These are phyloP conservation scores for Trichoderma breve DNA, from an alignment of 2,329 filamentous ascomycete genomes.

Conservation along the genomic window DNA sequence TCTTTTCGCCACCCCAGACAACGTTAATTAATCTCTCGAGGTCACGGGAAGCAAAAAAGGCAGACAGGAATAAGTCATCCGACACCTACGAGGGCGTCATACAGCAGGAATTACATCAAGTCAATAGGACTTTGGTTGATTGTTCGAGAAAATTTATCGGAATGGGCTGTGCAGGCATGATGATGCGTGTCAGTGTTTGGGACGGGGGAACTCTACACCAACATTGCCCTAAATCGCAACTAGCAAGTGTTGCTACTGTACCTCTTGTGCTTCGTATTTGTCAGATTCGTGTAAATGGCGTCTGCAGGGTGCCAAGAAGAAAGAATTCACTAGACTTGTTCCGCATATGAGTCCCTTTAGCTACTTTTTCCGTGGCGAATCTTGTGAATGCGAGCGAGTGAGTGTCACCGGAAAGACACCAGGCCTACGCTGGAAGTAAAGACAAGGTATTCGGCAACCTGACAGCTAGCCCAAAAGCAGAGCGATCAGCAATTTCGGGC, in stretches of 20 bases:
- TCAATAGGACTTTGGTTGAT: background rate
- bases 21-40: background rate
- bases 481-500: background rate
- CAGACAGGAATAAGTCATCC: background rate
- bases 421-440: background rate
- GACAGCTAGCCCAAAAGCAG: background rate
- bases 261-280: background rate
- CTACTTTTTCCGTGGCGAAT: background rate
- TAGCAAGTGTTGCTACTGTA: background rate
- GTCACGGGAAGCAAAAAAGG: conserved; percentile 1
- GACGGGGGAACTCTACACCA: background rate
- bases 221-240: background rate
- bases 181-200: background rate
- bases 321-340: background rate
- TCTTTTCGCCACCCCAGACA: conserved; percentile 1
- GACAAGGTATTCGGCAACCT: background rate
- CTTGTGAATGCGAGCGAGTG: background rate
- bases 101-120: background rate
- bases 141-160: background rate
- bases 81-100: conserved; percentile 4
- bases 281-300: background rate
- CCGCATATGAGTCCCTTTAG: background rate
- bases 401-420: background rate
- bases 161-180: background rate
- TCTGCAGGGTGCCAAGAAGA: background rate